These are phyloP conservation scores for Termitomyces sp. DNA, from an alignment of 768 basidiomycete species.

Conservation along the genomic window DNA sequence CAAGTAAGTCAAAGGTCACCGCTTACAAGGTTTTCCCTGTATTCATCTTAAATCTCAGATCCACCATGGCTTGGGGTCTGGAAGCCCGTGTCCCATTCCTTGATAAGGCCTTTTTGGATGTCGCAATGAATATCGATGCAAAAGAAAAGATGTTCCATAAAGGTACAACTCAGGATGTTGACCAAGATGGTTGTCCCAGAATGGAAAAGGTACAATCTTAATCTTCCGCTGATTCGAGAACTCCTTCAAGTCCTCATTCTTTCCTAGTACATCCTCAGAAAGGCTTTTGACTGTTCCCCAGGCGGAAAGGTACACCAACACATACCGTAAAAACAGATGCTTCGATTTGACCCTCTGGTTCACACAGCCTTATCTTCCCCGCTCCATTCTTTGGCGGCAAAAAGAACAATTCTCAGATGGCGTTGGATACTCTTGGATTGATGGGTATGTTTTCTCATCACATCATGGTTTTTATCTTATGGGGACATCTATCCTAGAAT, in stretches of 20 bases:
- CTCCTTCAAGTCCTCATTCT: neutral
- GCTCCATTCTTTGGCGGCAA: constrained; percentile 94
- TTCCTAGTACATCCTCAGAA: constrained; percentile 83
- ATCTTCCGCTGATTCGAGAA: neutral
- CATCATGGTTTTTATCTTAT: constrained; percentile 1
- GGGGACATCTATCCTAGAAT: constrained; percentile 44
- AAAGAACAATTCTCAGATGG: constrained; percentile 99
- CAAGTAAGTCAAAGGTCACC: constrained; percentile 53
- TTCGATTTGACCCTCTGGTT: constrained; percentile 2
- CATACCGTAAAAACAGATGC: neutral
- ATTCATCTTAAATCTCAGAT: constrained; percentile 36
- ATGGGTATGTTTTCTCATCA: constrained; percentile 52
- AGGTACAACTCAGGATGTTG: constrained; percentile 63
- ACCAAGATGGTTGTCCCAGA: constrained; percentile 80
- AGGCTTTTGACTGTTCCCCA: constrained; percentile 87
- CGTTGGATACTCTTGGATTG: constrained; percentile 98
- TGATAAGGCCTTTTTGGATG: constrained; percentile 93
- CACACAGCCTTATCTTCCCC: constrained; percentile 81
- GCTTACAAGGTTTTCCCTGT: neutral
- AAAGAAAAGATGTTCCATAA: constrained; percentile 87
- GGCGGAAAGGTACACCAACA: constrained; percentile 55
- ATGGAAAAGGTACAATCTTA: constrained; percentile 83
- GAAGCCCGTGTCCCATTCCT: constrained; percentile 99
- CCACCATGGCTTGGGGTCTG: constrained; percentile 99
- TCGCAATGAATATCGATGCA: constrained; percentile 86